Base-by-base conservation (phyloP, 805 yeast genomes). In the Lipomyces japonicus region DNA sequence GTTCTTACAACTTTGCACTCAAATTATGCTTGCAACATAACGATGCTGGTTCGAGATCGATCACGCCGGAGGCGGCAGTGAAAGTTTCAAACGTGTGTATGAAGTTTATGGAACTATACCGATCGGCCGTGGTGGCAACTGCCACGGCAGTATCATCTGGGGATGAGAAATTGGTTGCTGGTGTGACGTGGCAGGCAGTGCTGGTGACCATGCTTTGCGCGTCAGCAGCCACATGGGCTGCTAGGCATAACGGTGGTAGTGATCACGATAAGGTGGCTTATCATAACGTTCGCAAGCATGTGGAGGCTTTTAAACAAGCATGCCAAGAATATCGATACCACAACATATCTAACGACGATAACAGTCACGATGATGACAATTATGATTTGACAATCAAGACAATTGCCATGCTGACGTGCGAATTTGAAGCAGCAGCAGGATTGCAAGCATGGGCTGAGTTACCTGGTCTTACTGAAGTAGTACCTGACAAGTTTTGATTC, bases 1-100 rank as follows among this genome's bases (percentile, higher is more conserved):
- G 44, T 19, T 52, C 56, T 26, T 48, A 48, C 44, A 52, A 52
- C 24, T 24, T 50, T 10, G 56, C 56, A 9, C 36, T 52, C 12
- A 52, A 44, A 30, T n/a, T n/a, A n/a, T n/a, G n/a, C n/a, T n/a
- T n/a, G n/a, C n/a, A n/a, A n/a, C n/a, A n/a, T n/a, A n/a, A n/a
- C n/a, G n/a, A n/a, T n/a, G n/a, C n/a, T n/a, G 45, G 47, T 2
- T 44, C 50, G 34, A 52, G 44, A 23, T 18, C 39, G 16, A 48
- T 49, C 50, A 52, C 56, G 1, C 24, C 47, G 14, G 56, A 52
- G 26, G 43, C 52, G 22, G 31, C 44, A 2, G 24, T 52, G 19
- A 28, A 52, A 24, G 30, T 52, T 16, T 37, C 46, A 3, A 49
- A 51, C 25, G 37, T 48, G 12, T 39, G 46, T 16, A 38, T 51